Evolutionary conservation across 768 basidiomycete species (phyloP), one percentile per base, ranked within the genome.

Genomic region (Boletus reticuloceps): DNA sequence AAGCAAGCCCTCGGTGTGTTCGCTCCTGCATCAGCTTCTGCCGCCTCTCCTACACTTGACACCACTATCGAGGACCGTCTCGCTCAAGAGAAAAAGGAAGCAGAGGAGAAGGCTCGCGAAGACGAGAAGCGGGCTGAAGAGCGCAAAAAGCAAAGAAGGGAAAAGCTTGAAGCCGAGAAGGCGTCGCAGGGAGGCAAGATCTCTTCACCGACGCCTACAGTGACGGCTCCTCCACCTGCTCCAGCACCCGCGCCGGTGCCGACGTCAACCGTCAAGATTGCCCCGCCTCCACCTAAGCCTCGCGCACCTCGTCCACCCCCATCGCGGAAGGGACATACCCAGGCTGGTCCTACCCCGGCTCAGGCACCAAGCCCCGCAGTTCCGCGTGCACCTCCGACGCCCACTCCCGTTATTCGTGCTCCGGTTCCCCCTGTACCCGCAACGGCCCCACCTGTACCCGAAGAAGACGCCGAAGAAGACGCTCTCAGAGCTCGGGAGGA

Each of bases 61-160:
- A 86, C 82, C 8, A 81, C 78, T 50, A 92, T 97, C 4, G 89
- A 93, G 66, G 90, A 94, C 60, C 77, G 95, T 11, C 79, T 98
- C 6, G 85, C 82, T 37, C 79, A 85, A 62, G 96, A 98, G 65
- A 90, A 88, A 77, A 85, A 82, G 66, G 96, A 97, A 67, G 95
- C 95, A 0, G 94, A 94, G 59, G 90, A 92, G 68, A 92, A 90
- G 69, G 83, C 82, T 0, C 80, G 77, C 53, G 74, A 79, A 46
- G 94, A 93, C 0, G 94, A 97, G 69, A 80, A 79, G 58, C 85
- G 89, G 62, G 88, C 89, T 3, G 88, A 88, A 60, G 90, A 90
- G 57, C 78, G 94, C 53, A 91, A 94, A 64, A 78, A 79, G 47
- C 69, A 82, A 40, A 79, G 96, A 43, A 79, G 75, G 59, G 88